phyloP scores from a whole-genome alignment of 1,284 basidiomycete genomes.

The Malassezia pachydermatis region DNA sequence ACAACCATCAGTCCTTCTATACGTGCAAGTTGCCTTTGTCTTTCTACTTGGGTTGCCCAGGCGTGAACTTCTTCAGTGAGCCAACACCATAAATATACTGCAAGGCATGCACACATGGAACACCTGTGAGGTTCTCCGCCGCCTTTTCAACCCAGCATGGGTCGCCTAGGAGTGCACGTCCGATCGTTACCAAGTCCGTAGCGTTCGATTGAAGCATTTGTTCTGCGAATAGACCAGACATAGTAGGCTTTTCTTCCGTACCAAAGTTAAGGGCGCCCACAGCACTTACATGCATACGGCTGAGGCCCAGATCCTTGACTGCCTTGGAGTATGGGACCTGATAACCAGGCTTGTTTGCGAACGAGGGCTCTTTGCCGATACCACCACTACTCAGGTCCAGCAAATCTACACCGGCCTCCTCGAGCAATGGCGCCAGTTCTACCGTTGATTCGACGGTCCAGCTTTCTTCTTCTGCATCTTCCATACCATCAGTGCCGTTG shows the following conservation, averaged over 20 bases:
- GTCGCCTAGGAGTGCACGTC: conserved; percentile 30
- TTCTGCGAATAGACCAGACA: conserved; percentile 34
- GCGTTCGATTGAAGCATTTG: conserved; percentile 24
- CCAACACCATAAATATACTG: conserved; percentile 17
- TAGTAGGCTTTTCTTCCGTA: conserved; percentile 17
- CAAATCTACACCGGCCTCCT: conserved; percentile 34
- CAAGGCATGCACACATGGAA: conserved; percentile 1
- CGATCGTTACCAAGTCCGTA: conserved; percentile 31
- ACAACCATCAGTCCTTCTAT: too few species aligned
- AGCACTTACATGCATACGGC: conserved; percentile 30
- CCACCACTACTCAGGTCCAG: conserved; percentile 39
- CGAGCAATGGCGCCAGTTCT: conserved; percentile 28
- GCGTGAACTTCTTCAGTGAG: too few species aligned
- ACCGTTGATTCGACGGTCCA: conserved; percentile 37
- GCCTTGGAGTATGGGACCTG: conserved; percentile 32
- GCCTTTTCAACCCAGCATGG: conserved; percentile 37
- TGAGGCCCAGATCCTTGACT: conserved; percentile 22
- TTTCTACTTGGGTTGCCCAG: too few species aligned
- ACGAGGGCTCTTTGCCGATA: conserved; percentile 28
- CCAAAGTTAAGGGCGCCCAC: conserved; percentile 42
- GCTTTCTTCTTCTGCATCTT: conserved; percentile 22
- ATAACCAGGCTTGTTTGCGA: conserved; percentile 32
- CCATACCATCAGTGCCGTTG: conserved; percentile 37
- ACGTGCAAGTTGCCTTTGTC: neutral
- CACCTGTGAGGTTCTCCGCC: conserved; percentile 21